Evolutionary conservation across 306 rosid genomes (phyloP).

Genomic region (Cicer chorassanicum): DNA sequence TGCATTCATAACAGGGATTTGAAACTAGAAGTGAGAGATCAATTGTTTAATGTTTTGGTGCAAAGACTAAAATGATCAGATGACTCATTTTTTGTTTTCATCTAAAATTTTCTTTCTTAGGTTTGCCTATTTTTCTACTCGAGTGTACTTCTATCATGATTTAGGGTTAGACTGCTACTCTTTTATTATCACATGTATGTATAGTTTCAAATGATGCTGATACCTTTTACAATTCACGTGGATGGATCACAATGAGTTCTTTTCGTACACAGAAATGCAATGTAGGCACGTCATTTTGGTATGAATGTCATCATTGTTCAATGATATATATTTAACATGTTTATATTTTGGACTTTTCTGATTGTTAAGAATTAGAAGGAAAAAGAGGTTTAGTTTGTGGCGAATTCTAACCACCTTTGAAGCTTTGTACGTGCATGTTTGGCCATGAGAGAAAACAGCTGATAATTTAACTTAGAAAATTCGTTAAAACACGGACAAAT

Average conservation of each 20-base stretch:
- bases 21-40: conserved; percentile 6
- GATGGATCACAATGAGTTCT: not conserved
- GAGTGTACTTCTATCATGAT: not conserved
- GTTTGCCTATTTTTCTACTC: not conserved
- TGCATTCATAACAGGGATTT: conserved; percentile 15
- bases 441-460: not conserved
- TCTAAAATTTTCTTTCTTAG: not conserved
- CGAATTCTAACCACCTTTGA: not conserved
- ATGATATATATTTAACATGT: not conserved
- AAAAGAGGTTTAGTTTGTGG: not conserved
- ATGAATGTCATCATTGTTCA: not conserved
- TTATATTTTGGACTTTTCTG: not conserved
- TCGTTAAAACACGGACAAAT: too few species aligned
- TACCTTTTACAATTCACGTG: conserved; percentile 17
- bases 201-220: conserved; percentile 26
- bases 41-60: conserved; percentile 22
- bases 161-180: conserved; percentile 25
- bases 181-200: conserved; percentile 8
- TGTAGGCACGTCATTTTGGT: conserved; percentile 12
- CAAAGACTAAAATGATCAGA: conserved; percentile 15
- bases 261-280: not conserved
- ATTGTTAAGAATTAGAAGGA: too few species aligned
- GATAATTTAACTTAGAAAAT: too few species aligned
- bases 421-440: not conserved
- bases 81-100: not conserved